Percentiles rank a stretch among this genome's conserved stretches.
phyloP scores from a whole-genome alignment of 2,329 filamentous ascomycete species.

The Pseudopithomyces chartarum region DNA sequence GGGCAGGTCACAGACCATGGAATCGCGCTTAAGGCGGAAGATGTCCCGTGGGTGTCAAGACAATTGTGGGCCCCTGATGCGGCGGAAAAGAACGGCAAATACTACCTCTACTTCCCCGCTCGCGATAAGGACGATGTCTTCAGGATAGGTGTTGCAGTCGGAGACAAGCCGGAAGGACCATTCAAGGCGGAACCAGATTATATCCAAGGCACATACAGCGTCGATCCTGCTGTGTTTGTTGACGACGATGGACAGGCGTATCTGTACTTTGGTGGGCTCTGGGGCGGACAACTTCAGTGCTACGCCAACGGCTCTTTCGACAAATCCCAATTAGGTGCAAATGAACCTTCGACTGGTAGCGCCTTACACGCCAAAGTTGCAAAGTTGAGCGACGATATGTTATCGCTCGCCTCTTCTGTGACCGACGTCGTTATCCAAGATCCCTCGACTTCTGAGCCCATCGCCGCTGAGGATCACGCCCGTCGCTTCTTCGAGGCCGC shows the following conservation, averaged over 20 bases:
- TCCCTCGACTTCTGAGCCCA: conserved; percentile 60
- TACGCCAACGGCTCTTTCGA: conserved; percentile 69
- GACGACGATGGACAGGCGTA: conserved; percentile 70
- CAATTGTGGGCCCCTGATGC: conserved; percentile 84
- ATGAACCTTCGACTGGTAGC: conserved; percentile 42
- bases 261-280: conserved; percentile 78
- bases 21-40: conserved; percentile 65
- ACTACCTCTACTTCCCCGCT: conserved; percentile 79
- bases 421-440: conserved; percentile 69
- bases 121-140: conserved; percentile 72
- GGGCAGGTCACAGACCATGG: conserved; percentile 73
- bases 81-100: conserved; percentile 69
- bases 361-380: conserved; percentile 72
- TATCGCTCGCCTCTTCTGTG: conserved; percentile 60
- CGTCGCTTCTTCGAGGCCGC: conserved; percentile 80
- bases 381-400: conserved; percentile 69
- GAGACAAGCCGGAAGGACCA: conserved; percentile 69
- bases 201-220: conserved; percentile 73
- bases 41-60: conserved; percentile 77
- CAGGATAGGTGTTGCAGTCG: conserved; percentile 73
- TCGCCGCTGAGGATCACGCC: conserved; percentile 72
- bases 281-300: conserved; percentile 81
- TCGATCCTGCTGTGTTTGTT: conserved; percentile 77
- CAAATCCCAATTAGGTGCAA: conserved; percentile 18
- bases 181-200: conserved; percentile 68